A percentile compares a stretch with the other conserved stretches of the same genome.
These are phyloP conservation scores for Mesotaenium endlicherianum DNA, from an alignment of 139 green algal genomes.

Conservation along the genomic window DNA sequence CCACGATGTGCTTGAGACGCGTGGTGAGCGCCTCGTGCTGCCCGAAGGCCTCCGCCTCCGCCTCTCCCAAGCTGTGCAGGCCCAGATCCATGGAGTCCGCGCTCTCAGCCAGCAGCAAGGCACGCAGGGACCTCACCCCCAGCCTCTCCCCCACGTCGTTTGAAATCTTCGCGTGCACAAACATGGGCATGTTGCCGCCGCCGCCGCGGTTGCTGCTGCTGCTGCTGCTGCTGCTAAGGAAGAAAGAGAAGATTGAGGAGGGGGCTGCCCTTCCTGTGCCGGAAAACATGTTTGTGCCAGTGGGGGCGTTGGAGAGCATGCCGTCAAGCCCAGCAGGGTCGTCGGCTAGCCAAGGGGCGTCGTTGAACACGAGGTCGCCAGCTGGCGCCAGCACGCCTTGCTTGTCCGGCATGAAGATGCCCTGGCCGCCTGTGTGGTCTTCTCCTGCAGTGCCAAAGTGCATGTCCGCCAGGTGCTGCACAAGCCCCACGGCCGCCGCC, in stretches of 20 bases:
- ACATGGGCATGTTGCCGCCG: not conserved
- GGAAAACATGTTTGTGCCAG: too few relatives aligned
- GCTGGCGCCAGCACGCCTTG: conserved; percentile 55
- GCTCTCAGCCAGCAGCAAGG: conserved; percentile 61
- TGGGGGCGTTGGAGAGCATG: not conserved
- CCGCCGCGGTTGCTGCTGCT: not conserved
- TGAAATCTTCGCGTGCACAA: conserved; percentile 54
- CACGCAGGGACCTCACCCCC: conserved; percentile 63
- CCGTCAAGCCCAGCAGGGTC: not conserved
- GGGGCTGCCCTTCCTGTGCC: too few relatives aligned
- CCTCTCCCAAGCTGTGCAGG: conserved; percentile 25
- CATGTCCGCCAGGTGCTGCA: conserved; percentile 51
- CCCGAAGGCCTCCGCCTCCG: conserved; percentile 73
- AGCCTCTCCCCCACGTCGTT: conserved; percentile 53
- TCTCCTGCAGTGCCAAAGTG: not conserved
- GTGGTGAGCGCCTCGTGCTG: conserved; percentile 82
- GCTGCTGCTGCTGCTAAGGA: too few relatives aligned
- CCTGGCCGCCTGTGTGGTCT: not conserved
- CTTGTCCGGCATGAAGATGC: conserved; percentile 63
- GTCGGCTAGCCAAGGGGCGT: conserved; percentile 69
- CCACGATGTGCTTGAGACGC: conserved; percentile 74
- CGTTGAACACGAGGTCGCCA: conserved; percentile 69
- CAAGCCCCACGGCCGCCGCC: conserved; percentile 59
- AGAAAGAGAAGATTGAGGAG: too few relatives aligned
- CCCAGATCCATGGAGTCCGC: conserved; percentile 60